These are phyloP conservation scores for Anthracocystis walkeri DNA, from an alignment of 1,284 basidiomycete species.

Conservation along the genomic window DNA sequence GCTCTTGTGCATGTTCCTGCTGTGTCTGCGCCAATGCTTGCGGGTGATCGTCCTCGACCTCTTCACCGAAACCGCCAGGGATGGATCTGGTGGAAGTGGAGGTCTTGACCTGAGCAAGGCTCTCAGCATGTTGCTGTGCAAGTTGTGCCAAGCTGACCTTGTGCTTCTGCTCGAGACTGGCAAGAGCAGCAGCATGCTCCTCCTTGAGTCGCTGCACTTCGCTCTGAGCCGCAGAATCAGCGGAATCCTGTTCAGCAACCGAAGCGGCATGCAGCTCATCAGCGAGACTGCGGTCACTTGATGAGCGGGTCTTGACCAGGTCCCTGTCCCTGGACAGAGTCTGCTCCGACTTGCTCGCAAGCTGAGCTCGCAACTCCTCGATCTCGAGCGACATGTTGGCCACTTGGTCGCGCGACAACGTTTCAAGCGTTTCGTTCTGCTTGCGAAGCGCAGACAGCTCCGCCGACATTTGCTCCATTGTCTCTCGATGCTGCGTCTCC, in stretches of 20 bases:
- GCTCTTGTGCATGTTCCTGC: conserved; percentile 26
- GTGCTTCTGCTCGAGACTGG: conserved; percentile 38
- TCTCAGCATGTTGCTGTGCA: conserved; percentile 38
- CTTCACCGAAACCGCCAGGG: conserved; percentile 15
- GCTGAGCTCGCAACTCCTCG: conserved; percentile 77
- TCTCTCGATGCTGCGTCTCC: conserved; percentile 83
- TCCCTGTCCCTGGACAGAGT: not conserved
- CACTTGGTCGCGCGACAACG: conserved; percentile 83
- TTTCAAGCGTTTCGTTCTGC: conserved; percentile 82
- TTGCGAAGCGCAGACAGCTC: conserved; percentile 79
- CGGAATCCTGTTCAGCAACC: conserved; percentile 30
- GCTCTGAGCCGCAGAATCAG: not conserved
- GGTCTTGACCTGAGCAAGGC: conserved; percentile 23
- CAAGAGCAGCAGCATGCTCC: conserved; percentile 26
- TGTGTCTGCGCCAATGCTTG: conserved; percentile 19
- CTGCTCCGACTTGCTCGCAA: conserved; percentile 62
- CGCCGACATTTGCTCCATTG: conserved; percentile 77
- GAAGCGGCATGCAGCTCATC: conserved; percentile 78
- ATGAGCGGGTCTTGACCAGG: conserved; percentile 4
- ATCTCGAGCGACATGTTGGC: conserved; percentile 82
- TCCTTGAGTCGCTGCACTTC: conserved; percentile 29
- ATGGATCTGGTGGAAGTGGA: conserved; percentile 7
- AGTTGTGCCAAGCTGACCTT: conserved; percentile 20
- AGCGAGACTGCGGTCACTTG: conserved; percentile 75
- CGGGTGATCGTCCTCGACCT: conserved; percentile 21